Evolutionary conservation across 305 asterid species (phyloP).

Genomic region (Fraxinus greggii): DNA sequence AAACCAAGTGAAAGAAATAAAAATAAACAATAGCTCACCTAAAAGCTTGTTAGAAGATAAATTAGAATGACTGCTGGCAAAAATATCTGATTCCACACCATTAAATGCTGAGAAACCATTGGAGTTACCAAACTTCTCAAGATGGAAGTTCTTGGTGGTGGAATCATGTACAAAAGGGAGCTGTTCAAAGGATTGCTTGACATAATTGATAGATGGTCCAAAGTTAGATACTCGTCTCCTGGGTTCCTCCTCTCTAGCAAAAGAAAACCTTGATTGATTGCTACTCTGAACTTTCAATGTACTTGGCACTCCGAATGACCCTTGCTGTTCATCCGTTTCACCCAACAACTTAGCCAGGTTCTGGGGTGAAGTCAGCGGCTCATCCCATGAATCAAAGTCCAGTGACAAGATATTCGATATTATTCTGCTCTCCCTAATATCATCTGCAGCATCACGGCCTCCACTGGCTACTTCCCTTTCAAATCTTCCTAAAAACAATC

Average conservation of each 20-base stretch:
- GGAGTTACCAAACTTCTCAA: constrained; percentile 41
- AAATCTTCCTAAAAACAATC: constrained; percentile 38
- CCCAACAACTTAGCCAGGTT: constrained; percentile 65
- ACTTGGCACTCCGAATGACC: constrained; percentile 51
- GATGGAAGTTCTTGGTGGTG: constrained; percentile 39
- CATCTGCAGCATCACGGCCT: constrained; percentile 20
- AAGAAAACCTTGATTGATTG: constrained; percentile 89
- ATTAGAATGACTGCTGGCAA: constrained; percentile 43
- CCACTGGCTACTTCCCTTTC: constrained; percentile 41
- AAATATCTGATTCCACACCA: constrained; percentile 45
- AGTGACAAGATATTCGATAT: constrained; percentile 72
- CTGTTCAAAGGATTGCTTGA: constrained; percentile 43
- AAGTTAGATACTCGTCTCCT: constrained; percentile 36
- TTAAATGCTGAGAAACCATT: constrained; percentile 53
- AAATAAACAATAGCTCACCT: constrained; percentile 39
- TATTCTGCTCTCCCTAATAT: constrained; percentile 81
- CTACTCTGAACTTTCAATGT: constrained; percentile 58
- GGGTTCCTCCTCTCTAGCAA: constrained; percentile 83
- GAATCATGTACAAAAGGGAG: constrained; percentile 46
- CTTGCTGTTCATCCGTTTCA: constrained; percentile 48
- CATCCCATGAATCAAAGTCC: constrained; percentile 80
- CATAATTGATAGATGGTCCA: constrained; percentile 43
- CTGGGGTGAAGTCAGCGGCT: constrained; percentile 66
- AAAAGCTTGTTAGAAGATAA: constrained; percentile 46
- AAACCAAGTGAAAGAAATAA: background rate